Evolutionary conservation across 106 monocot species (phyloP).

Genomic region (Cymbidium sinense): DNA sequence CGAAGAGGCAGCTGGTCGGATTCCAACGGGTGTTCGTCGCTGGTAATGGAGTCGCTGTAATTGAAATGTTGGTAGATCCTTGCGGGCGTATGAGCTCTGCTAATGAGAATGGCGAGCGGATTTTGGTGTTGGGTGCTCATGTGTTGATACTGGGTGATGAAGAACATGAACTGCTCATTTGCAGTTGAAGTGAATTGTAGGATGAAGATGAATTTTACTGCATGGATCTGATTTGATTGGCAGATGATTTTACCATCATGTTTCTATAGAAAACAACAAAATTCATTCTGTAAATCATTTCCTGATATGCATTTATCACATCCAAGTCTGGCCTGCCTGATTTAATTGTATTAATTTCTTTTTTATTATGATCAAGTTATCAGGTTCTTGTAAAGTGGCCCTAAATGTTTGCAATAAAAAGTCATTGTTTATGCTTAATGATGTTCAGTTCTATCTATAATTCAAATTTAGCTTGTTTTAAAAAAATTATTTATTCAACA

Average conservation of each 20-base stretch:
- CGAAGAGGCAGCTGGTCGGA: slow-evolving; percentile 48
- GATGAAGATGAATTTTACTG: not conserved
- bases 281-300: not conserved
- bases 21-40: slow-evolving; percentile 28
- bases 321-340: too few species aligned
- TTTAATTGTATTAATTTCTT: too few species aligned
- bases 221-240: not conserved
- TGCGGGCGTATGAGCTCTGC: slow-evolving; percentile 53
- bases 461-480: too few species aligned
- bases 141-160: slow-evolving; percentile 35
- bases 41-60: slow-evolving; percentile 11
- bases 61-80: slow-evolving; percentile 29
- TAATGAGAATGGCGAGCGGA: slow-evolving; percentile 32
- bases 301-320: too few species aligned
- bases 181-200: not conserved
- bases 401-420: too few species aligned
- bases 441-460: too few species aligned
- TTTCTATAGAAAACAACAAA: not conserved
- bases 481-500: too few species aligned
- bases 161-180: slow-evolving; percentile 26
- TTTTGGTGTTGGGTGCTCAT: slow-evolving; percentile 51
- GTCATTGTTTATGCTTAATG: too few species aligned
- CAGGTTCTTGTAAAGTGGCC: too few species aligned
- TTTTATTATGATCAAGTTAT: too few species aligned
- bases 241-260: not conserved